Conservation (phyloP, 2,329 filamentous ascomycete genomes). For the Aspergillus cejpii region DNA sequence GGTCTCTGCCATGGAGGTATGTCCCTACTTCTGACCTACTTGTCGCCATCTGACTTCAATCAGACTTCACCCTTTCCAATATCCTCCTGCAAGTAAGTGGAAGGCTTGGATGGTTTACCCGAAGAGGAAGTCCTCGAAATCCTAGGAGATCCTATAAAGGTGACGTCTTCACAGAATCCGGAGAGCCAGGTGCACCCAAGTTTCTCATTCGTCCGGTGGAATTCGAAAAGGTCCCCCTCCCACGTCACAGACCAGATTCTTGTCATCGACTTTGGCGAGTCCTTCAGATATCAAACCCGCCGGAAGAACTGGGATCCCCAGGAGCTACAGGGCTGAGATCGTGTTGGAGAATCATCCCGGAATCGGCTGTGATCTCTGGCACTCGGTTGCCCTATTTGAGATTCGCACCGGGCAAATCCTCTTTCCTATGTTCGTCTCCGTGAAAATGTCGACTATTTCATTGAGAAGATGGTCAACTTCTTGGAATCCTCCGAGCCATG, state of each 20-base stretch:
- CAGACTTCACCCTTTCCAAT: constrained; percentile 1
- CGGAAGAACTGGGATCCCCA: neutral
- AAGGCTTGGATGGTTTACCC: neutral
- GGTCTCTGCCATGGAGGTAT: constrained; percentile 1
- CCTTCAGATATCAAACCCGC: neutral
- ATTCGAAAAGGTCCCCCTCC: neutral
- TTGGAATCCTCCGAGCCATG: neutral
- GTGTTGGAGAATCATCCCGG: neutral
- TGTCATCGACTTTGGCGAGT: constrained; percentile 1
- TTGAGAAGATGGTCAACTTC: neutral
- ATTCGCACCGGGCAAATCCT: neutral
- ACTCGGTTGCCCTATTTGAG: constrained; percentile 2
- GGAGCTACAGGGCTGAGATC: neutral
- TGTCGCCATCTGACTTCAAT: neutral
- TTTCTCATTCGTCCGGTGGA: neutral
- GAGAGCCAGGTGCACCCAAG: neutral
- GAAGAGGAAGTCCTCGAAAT: constrained; percentile 1
- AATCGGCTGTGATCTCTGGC: neutral
- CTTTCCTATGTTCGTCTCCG: neutral
- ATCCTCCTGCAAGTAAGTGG: constrained; percentile 1
- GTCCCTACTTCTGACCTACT: too few species aligned
- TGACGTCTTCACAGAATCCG: neutral
- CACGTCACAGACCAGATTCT: neutral
- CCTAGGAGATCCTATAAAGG: neutral
- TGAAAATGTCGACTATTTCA: neutral